Evolutionary conservation across 495 filamentous ascomycete genomes (phyloP), one percentile per base, ranked within the genome.

Genomic region (Xylaria cubensis): DNA sequence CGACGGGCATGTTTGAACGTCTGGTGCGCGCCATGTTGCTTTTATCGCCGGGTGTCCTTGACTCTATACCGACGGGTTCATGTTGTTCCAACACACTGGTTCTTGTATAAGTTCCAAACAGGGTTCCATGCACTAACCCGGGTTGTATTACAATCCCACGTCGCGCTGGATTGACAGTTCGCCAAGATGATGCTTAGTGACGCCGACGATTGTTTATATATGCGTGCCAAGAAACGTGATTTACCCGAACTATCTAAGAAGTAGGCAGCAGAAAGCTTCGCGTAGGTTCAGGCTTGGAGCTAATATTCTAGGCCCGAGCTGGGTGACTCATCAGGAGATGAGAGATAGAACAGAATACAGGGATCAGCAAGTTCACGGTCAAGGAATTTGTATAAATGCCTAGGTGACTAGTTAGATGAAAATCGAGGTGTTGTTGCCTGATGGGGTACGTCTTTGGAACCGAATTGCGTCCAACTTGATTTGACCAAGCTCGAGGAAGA

Each of bases 1-100:
- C 82, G 26, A 84, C 79, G 19, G 79, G 77, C 29, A 81, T 51
- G 21, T 73, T 67, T 6, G 67, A 65, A 24, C 58, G 59, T 36
- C 59, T 55, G 4, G 59, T 44, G 59, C 69, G 59, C 39, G 46
- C 69, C 69, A 71, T 71, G 42, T 19, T 67, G 7, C 3, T 64
- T 29, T 44, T 64, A 15, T 44, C 15, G 26, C 61, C 5, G 7
- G 39, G 36, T 56, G 0, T 56, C 12, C 10, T 56, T 12, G 13
- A 10, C 19, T 13, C 65, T 56, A 67, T 21, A 32, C 21, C 21
- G 10, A 19, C n/a, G 3, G 32, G 24, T 1, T 67, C 50, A 56
- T 55, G 6, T 44, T 56, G n/a, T 29, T 41, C 12, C 19, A 32
- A n/a, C 34, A 19, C 32, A 41, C 7, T 19, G 17, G 64, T n/a